Conservation (phyloP, 768 basidiomycete genomes). For the Macrolepiota albuminosa region DNA sequence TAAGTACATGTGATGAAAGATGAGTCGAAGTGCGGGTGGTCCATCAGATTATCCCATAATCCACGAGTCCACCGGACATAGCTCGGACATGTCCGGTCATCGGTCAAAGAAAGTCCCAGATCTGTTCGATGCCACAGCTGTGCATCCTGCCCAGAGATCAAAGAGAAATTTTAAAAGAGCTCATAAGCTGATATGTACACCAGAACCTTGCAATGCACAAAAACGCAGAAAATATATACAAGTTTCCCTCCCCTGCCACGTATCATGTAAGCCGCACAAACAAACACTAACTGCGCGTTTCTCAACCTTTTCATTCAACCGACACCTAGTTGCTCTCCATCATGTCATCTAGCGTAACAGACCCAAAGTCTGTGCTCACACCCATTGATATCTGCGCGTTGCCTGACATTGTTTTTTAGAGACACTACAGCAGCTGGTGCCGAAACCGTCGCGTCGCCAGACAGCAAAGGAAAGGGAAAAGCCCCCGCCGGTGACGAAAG, state of each 20-base stretch:
- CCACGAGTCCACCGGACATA: conserved; percentile 8
- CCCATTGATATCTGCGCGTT: conserved; percentile 18
- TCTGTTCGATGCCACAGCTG: neutral
- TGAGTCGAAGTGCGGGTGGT: neutral
- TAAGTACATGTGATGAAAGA: conserved; percentile 8
- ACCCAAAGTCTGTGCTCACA: conserved; percentile 33
- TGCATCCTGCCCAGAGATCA: neutral
- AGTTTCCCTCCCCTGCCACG: neutral
- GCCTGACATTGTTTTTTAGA: conserved; percentile 15
- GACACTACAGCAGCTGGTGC: conserved; percentile 16
- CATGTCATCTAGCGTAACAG: conserved; percentile 47
- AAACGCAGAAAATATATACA: neutral
- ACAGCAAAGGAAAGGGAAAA: conserved; percentile 56
- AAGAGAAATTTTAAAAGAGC: too few relatives aligned
- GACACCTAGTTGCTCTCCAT: conserved; percentile 5
- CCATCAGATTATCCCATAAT: conserved; percentile 14
- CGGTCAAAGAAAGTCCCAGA: neutral
- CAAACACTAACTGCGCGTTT: conserved; percentile 18
- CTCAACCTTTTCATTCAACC: conserved; percentile 11
- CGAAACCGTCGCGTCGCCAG: conserved; percentile 30
- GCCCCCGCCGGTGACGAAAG: conserved; percentile 30
- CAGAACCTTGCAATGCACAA: too few relatives aligned
- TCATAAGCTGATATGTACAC: neutral
- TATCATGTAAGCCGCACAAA: conserved; percentile 10
- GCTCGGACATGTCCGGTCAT: neutral